Base-by-base conservation (phyloP, 768 basidiomycete genomes). In the Tylopilus felleus region DNA sequence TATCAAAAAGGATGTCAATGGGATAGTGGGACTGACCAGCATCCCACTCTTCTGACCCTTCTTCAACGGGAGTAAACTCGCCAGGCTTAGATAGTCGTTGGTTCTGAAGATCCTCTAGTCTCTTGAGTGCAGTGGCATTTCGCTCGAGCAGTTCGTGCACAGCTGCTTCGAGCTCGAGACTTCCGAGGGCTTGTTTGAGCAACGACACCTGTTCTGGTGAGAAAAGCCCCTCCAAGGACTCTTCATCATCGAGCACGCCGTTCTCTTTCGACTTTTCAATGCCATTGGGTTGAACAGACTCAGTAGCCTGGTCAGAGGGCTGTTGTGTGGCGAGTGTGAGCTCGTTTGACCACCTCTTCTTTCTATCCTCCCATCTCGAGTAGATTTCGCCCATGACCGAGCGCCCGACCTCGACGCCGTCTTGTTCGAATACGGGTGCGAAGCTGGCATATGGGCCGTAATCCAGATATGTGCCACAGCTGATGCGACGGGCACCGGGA, bases 41-140 rank as follows among this genome's bases (percentile, higher is more conserved):
- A 59, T 89, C 84, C 86, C 86, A 90, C 67, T 93, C 90, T 68
- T 91, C 90, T 12, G 87, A 86, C 31, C 78, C 86, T 64, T 83
- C 80, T 64, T 83, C 78, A 4, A 83, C 82, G 49, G 74, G 75
- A 31, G 67, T 66, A 9, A 74, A 79, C 36, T 74, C 76, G 14
- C 75, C 76, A 22, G 76, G 76, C 12, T 71, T 69, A 16, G 74
- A 74, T 28, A 88, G 65, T 12, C 90, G 80, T 50, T 70, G 65
- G 19, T 71, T 73, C 63, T 93, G 90, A 45, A 93, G 73, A 59
- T 82, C 79, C 59, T 83, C 83, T 14, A 93, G 73, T 49, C 84
- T 74, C 49, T 73, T 65, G 44, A 93, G 71, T 4, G 90, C 90
- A 25, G 70, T 75, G 41, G 79, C 76, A 61, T 88, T 92, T 61